A percentile compares a stretch with the other conserved stretches of the same genome.
Evolutionary conservation across 768 basidiomycete species (phyloP).

Genomic region (Pseudohyphozyma bogoriensis): DNA sequence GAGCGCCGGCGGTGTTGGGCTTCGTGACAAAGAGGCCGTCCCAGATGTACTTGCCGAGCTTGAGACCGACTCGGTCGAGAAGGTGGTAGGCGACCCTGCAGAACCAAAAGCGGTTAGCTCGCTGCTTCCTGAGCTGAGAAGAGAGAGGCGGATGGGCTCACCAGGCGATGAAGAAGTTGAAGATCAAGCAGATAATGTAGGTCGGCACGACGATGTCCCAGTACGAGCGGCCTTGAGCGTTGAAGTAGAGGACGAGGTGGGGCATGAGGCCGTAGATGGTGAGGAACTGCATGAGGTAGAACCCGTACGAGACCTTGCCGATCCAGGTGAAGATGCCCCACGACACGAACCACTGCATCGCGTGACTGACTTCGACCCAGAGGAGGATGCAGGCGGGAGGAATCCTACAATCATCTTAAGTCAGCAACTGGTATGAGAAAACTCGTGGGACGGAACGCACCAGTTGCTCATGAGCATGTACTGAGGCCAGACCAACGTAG

Average conservation of each 20-base stretch:
- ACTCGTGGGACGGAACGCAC: conserved; percentile 5
- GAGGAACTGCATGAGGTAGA: conserved; percentile 38
- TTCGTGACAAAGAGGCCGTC: conserved; percentile 36
- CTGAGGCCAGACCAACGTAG: conserved; percentile 34
- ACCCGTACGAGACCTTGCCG: conserved; percentile 37
- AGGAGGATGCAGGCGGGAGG: conserved; percentile 31
- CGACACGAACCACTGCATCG: conserved; percentile 36
- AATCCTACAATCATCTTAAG: conserved; percentile 10
- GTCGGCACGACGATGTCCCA: conserved; percentile 34
- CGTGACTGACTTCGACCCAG: conserved; percentile 35
- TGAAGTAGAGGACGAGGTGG: conserved; percentile 33
- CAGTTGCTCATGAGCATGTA: conserved; percentile 34
- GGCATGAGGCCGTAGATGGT: conserved; percentile 36
- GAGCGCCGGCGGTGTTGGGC: conserved; percentile 32
- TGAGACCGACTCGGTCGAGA: conserved; percentile 35
- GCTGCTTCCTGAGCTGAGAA: too few species aligned
- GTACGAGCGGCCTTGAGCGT: conserved; percentile 27
- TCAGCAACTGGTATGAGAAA: background rate
- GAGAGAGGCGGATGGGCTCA: background rate
- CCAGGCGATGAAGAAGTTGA: conserved; percentile 36
- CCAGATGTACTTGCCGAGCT: conserved; percentile 37
- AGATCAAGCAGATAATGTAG: conserved; percentile 34
- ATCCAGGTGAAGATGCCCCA: conserved; percentile 36
- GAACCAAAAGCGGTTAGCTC: background rate
- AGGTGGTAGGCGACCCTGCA: conserved; percentile 34